phyloP scores from a whole-genome alignment of 1,284 basidiomycete species.

The Megacollybia platyphylla region DNA sequence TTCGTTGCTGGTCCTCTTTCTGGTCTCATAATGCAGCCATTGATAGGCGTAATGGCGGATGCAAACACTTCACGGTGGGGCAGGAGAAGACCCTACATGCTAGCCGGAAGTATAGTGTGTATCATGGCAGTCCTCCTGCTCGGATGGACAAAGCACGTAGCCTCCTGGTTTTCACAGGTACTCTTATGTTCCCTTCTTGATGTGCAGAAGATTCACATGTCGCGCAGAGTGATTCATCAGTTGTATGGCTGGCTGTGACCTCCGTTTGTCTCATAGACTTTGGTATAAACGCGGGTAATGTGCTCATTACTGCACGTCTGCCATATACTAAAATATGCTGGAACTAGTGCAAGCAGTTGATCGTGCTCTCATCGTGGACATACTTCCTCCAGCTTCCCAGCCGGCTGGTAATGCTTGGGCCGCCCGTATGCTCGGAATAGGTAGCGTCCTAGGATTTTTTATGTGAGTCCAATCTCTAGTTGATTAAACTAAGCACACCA shows the following conservation, averaged over 20 bases:
- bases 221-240: constrained; percentile 19
- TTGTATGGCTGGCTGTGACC: constrained; percentile 71
- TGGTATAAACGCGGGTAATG: constrained; percentile 76
- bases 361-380: constrained; percentile 71
- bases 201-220: neutral
- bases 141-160: constrained; percentile 72
- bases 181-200: neutral
- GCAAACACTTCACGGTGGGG: constrained; percentile 79
- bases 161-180: constrained; percentile 40
- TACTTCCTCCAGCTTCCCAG: constrained; percentile 57
- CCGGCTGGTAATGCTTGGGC: constrained; percentile 92
- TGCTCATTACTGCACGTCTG: constrained; percentile 1
- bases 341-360: constrained; percentile 67
- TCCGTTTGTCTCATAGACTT: constrained; percentile 91
- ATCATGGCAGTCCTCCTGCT: constrained; percentile 69
- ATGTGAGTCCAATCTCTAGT: constrained; percentile 39
- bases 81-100: constrained; percentile 78
- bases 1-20: constrained; percentile 91
- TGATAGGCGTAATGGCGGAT: constrained; percentile 84
- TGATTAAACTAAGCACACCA: constrained; percentile 1
- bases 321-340: constrained; percentile 1
- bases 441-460: constrained; percentile 78
- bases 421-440: constrained; percentile 76
- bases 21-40: constrained; percentile 85
- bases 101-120: constrained; percentile 58